phyloP scores from a whole-genome alignment of 2,329 filamentous ascomycete genomes.

The Periconia digitata region DNA sequence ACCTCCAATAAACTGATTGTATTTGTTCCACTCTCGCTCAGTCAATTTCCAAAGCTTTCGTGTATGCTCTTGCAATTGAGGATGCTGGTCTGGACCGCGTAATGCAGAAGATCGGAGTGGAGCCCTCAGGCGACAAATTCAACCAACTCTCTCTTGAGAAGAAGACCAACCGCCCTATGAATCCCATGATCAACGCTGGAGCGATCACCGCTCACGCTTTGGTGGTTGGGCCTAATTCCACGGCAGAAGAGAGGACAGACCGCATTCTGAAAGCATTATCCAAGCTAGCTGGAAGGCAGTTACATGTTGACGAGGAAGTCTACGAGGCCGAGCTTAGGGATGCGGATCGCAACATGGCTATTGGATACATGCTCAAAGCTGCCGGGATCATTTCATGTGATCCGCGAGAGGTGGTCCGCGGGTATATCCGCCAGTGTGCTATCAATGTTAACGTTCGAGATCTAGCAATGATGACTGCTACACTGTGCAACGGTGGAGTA shows the following conservation, averaged over 20 bases:
- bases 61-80: neutral
- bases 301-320: neutral
- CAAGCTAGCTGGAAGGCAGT: neutral
- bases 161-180: neutral
- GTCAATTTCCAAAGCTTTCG: neutral
- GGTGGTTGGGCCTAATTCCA: neutral
- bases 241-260: neutral
- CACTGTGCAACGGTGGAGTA: neutral
- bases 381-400: neutral
- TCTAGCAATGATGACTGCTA: neutral
- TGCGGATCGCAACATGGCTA: neutral
- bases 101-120: neutral
- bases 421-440: neutral
- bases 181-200: neutral
- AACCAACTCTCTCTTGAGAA: neutral
- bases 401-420: neutral
- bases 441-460: neutral
- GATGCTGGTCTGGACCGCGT: neutral
- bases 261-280: neutral
- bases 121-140: neutral
- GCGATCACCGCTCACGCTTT: neutral
- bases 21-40: neutral
- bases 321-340: neutral
- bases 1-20: neutral
- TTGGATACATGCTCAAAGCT: neutral